Conservation (phyloP, 2,329 filamentous ascomycete genomes). For the Camillea tinctor region DNA sequence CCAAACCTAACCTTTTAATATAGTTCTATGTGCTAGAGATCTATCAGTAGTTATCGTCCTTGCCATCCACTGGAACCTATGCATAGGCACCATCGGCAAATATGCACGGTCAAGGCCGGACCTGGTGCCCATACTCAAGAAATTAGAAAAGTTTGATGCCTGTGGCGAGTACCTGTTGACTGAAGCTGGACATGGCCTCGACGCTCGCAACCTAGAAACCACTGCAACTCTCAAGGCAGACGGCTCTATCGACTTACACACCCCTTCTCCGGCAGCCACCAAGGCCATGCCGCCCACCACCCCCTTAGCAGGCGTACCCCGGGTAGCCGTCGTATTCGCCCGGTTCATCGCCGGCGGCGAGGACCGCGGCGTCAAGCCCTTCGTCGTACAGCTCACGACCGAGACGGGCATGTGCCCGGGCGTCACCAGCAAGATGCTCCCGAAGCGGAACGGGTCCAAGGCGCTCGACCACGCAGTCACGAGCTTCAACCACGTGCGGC, state of each 20-base stretch:
- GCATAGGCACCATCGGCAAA: slow-evolving; percentile 27
- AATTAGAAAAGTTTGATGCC: slow-evolving; percentile 23
- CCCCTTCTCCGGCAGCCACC: slow-evolving; percentile 30
- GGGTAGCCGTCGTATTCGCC: slow-evolving; percentile 35
- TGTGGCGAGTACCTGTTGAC: slow-evolving; percentile 39
- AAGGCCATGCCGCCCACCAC: slow-evolving; percentile 33
- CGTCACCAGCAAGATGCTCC: slow-evolving; percentile 26
- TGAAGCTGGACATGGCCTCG: slow-evolving; percentile 39
- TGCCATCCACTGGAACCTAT: slow-evolving; percentile 34
- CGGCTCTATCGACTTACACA: slow-evolving; percentile 27
- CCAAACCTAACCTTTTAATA: neutral
- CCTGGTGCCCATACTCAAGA: slow-evolving; percentile 11
- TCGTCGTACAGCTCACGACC: slow-evolving; percentile 32
- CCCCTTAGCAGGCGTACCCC: slow-evolving; percentile 22
- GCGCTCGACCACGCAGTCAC: slow-evolving; percentile 34
- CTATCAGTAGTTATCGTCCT: slow-evolving; percentile 20
- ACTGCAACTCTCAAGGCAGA: slow-evolving; percentile 34
- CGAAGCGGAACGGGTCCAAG: slow-evolving; percentile 29
- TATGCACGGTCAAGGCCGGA: slow-evolving; percentile 16
- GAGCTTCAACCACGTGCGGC: slow-evolving; percentile 32
- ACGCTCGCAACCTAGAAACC: slow-evolving; percentile 39
- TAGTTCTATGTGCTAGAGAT: slow-evolving; percentile 18
- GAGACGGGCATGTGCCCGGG: slow-evolving; percentile 27
- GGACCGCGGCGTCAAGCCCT: slow-evolving; percentile 29
- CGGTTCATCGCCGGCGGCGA: slow-evolving; percentile 27